phyloP scores from a whole-genome alignment of 441 rosid genomes.

The Bocquillonia castaneifolia region DNA sequence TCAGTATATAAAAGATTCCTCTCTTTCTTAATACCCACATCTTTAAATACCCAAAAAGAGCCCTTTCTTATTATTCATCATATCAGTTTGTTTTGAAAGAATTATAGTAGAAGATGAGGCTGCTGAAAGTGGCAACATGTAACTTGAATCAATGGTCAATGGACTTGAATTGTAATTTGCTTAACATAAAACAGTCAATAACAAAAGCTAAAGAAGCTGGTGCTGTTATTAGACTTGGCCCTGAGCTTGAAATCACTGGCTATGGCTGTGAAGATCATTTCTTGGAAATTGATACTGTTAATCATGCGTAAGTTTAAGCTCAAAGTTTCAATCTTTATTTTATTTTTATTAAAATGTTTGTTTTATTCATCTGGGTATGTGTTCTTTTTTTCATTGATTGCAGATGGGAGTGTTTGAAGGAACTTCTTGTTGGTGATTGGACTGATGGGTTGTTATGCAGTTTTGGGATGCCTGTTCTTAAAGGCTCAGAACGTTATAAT shows the following conservation, averaged over 20 bases:
- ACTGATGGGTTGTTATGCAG: constrained; percentile 84
- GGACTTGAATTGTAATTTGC: constrained; percentile 79
- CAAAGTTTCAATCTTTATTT: not conserved
- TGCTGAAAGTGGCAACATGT: constrained; percentile 78
- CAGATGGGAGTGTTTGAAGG: constrained; percentile 96
- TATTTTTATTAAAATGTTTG: not conserved
- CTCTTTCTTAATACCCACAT: not conserved
- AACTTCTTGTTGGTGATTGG: constrained; percentile 69
- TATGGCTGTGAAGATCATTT: constrained; percentile 98
- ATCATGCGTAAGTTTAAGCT: constrained; percentile 51
- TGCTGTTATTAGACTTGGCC: constrained; percentile 83
- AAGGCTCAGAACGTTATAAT: constrained; percentile 91
- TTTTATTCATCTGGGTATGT: not conserved
- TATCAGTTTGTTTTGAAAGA: not conserved
- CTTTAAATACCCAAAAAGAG: too few relatives aligned
- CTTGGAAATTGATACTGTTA: constrained; percentile 77
- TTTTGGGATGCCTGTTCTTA: constrained; percentile 86
- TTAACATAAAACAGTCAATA: constrained; percentile 73
- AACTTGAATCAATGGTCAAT: constrained; percentile 96
- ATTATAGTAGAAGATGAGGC: constrained; percentile 49
- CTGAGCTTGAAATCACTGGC: constrained; percentile 93
- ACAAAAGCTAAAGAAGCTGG: constrained; percentile 55
- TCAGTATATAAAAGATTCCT: not conserved
- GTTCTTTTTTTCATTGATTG: constrained; percentile 7
- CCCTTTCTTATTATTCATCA: not conserved